phyloP scores from a whole-genome alignment of 306 rosid species.

The Alnus glutinosa region DNA sequence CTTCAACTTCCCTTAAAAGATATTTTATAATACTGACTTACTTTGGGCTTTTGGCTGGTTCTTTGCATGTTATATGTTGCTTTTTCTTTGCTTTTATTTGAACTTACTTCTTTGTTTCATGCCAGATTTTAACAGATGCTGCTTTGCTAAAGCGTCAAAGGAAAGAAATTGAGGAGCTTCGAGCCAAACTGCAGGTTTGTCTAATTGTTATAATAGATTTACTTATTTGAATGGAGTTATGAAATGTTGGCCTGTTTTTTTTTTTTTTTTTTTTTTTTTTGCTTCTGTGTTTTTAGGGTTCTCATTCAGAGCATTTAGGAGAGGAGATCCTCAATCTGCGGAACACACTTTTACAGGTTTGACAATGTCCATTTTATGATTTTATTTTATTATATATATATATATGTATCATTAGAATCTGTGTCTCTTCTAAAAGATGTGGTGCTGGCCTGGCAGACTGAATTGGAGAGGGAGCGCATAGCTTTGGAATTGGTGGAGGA shows the following conservation, averaged over 20 bases:
- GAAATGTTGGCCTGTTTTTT: conserved; percentile 14
- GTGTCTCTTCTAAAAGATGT: conserved; percentile 25
- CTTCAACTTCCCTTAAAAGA: conserved; percentile 11
- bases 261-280: not conserved
- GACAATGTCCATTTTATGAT: conserved; percentile 25
- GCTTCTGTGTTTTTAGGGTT: conserved; percentile 50
- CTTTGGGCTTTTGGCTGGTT: conserved; percentile 14
- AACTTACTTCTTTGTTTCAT: conserved; percentile 21
- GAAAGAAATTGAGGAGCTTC: conserved; percentile 93
- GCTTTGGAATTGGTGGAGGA: conserved; percentile 96
- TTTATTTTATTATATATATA: not conserved
- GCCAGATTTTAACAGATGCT: conserved; percentile 96
- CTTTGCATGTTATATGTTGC: conserved; percentile 14
- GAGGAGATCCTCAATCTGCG: conserved; percentile 84
- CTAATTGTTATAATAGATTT: conserved; percentile 15
- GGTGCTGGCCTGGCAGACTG: conserved; percentile 53
- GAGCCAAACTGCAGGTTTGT: conserved; percentile 82
- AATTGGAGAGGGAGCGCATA: conserved; percentile 92
- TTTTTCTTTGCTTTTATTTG: conserved; percentile 12
- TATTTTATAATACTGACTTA: conserved; percentile 12
- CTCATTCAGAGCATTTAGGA: conserved; percentile 89
- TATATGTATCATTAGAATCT: conserved; percentile 9
- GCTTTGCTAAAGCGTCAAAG: conserved; percentile 95
- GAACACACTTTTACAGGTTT: conserved; percentile 82
- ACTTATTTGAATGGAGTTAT: not conserved